Evolutionary conservation across 2,329 filamentous ascomycete genomes (phyloP), one percentile per base, ranked within the genome.

Genomic region (Amylocarpus encephaloides): DNA sequence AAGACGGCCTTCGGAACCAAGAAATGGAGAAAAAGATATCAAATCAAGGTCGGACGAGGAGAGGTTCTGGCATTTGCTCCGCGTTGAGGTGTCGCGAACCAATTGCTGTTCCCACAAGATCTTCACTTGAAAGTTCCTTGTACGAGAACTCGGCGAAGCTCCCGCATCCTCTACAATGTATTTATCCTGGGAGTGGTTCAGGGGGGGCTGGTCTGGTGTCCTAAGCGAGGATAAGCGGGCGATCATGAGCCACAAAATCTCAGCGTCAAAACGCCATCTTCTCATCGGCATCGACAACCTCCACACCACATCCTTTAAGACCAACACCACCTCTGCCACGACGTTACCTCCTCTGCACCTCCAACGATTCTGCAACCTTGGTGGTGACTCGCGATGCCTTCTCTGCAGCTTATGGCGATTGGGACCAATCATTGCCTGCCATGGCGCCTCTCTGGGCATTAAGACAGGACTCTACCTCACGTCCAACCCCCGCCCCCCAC

Each of bases 261-360:
- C 22, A 4, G 22, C 22, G 15, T 18, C 33, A 32, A 35, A 33
- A 35, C 19, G 22, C 16, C 10, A 4, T 16, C 43, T 15, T 46
- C 32, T 46, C 30, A 18, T 15, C 15, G 22, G n/a, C 42, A 33
- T 9, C 29, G 11, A 44, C 43, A 16, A 34, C 19, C 16, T 34
- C n/a, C 26, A 16, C 43, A 18, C 43, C 30, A 38, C 43, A 46
- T 46, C 43, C 43, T 46, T 34, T 32, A 46, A 19, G 15, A n/a
- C 30, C 32, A 35, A 22, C 18, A 46, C 12, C 32, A 13, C 15
- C 11, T 29, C 19, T 15, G n/a, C 30, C 19, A 29, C 26, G 22
- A 26, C 40, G 30, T 29, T 29, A 30, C 26, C 9, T 18, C 40
- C 22, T 15, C 19, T 42, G 22, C 30, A 13, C 30, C 13, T 7